Percentiles rank a stretch among this genome's conserved stretches.
These are phyloP conservation scores for Psilocybe azurescens DNA, from an alignment of 768 basidiomycete genomes.

Conservation along the genomic window DNA sequence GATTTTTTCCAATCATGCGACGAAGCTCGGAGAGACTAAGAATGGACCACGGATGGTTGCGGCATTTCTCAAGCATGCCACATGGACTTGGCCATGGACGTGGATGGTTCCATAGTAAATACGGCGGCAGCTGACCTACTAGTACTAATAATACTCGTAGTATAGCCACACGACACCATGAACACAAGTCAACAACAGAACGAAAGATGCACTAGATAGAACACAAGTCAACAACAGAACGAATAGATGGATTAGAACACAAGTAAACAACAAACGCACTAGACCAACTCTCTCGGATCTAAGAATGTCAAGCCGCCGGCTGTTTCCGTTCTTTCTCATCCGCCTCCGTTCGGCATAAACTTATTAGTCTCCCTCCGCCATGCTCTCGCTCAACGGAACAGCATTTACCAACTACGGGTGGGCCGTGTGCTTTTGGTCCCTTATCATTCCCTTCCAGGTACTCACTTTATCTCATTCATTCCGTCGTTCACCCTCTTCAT, in stretches of 20 bases:
- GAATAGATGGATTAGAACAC: too few relatives aligned
- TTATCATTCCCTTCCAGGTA: slow-evolving; percentile 64
- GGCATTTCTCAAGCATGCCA: not conserved
- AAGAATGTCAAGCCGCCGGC: not conserved
- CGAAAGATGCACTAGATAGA: too few relatives aligned
- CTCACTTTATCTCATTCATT: slow-evolving; percentile 4
- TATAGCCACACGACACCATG: too few relatives aligned
- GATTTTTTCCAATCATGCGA: slow-evolving; percentile 8
- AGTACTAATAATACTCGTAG: too few relatives aligned
- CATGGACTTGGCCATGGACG: not conserved
- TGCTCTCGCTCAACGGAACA: slow-evolving; percentile 24
- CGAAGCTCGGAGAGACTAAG: slow-evolving; percentile 7
- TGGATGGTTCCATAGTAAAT: not conserved
- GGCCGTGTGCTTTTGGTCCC: slow-evolving; percentile 70
- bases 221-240: too few relatives aligned
- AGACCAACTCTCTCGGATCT: too few relatives aligned
- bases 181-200: too few relatives aligned
- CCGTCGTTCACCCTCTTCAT: slow-evolving; percentile 3
- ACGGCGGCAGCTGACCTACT: slow-evolving; percentile 4
- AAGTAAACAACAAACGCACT: too few relatives aligned
- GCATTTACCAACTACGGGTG: slow-evolving; percentile 68
- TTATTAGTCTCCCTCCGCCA: slow-evolving; percentile 8
- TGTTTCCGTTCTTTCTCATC: slow-evolving; percentile 5
- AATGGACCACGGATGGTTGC: not conserved
- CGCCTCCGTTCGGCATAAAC: not conserved